Conservation (phyloP, 1,284 basidiomycete species). For the Somion occarium region DNA sequence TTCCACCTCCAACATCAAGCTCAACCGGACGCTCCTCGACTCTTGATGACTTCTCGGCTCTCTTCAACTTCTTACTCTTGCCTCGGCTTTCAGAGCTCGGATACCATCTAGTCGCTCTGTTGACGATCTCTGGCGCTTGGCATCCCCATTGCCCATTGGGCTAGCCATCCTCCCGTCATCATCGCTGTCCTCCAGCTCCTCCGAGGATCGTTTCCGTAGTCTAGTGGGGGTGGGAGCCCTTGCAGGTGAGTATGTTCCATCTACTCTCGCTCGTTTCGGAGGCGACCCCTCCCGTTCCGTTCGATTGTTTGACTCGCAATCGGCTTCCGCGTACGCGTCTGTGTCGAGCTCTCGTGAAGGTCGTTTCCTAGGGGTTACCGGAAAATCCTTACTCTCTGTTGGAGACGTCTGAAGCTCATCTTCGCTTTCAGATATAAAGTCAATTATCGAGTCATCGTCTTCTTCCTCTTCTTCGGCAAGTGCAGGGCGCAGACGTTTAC, state of each 20-base stretch:
- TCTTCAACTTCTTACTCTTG: background rate
- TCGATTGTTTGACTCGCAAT: constrained; percentile 4
- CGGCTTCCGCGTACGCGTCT: constrained; percentile 11
- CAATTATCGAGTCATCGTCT: constrained; percentile 18
- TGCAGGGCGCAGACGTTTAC: background rate
- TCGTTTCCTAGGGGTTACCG: constrained; percentile 10
- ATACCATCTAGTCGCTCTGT: constrained; percentile 7
- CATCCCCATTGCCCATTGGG: constrained; percentile 13
- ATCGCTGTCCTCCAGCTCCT: constrained; percentile 26
- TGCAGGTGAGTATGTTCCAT: constrained; percentile 21
- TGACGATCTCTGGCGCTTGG: constrained; percentile 11
- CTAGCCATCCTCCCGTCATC: constrained; percentile 16
- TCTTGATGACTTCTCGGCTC: background rate
- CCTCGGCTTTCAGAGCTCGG: background rate
- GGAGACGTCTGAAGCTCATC: constrained; percentile 11
- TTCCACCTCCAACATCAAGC: background rate
- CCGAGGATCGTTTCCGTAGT: constrained; percentile 27
- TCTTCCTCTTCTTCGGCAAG: constrained; percentile 18
- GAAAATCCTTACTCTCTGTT: background rate
- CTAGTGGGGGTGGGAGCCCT: constrained; percentile 10
- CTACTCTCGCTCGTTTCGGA: constrained; percentile 28
- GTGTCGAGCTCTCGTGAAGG: constrained; percentile 19
- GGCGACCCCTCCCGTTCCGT: constrained; percentile 20
- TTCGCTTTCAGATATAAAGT: constrained; percentile 16
- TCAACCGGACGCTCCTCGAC: background rate